phyloP scores from a whole-genome alignment of 768 basidiomycete species.

The Lactarius hengduanensis region DNA sequence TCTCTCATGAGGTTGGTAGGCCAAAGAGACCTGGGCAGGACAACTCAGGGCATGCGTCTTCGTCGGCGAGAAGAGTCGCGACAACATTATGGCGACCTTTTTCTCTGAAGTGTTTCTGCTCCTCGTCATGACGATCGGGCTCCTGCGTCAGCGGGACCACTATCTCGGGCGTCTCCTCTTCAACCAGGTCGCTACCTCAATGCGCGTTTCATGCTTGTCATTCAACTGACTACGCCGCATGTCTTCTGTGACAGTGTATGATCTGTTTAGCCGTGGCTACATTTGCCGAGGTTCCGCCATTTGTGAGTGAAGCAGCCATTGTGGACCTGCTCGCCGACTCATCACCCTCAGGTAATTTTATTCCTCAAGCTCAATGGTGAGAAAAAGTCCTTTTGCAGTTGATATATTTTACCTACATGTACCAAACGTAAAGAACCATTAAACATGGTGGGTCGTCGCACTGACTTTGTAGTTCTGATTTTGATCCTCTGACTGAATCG shows the following conservation, averaged over 20 bases:
- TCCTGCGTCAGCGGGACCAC: constrained; percentile 24
- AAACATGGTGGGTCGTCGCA: constrained; percentile 11
- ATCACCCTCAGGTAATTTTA: constrained; percentile 13
- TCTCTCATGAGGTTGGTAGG: constrained; percentile 9
- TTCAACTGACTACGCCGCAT: not conserved
- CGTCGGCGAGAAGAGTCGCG: not conserved
- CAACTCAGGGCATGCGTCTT: not conserved
- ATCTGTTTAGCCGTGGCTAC: constrained; percentile 22
- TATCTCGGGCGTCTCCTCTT: constrained; percentile 24
- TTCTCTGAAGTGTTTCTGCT: constrained; percentile 18
- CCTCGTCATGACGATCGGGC: constrained; percentile 16
- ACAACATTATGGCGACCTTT: constrained; percentile 9
- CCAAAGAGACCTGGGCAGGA: not conserved
- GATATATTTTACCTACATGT: not conserved
- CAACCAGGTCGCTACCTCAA: constrained; percentile 10
- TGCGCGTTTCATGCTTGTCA: not conserved
- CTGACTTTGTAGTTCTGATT: not conserved
- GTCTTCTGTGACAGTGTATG: constrained; percentile 11
- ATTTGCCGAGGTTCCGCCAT: constrained; percentile 17
- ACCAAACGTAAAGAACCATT: constrained; percentile 1
- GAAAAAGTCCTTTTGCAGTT: not conserved
- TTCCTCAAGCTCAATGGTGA: constrained; percentile 14
- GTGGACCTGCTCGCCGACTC: not conserved
- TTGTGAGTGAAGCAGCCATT: constrained; percentile 5
- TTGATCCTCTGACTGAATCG: not conserved